Conservation (phyloP, 768 basidiomycete species). For the Hortiboletus flavorubellus region DNA sequence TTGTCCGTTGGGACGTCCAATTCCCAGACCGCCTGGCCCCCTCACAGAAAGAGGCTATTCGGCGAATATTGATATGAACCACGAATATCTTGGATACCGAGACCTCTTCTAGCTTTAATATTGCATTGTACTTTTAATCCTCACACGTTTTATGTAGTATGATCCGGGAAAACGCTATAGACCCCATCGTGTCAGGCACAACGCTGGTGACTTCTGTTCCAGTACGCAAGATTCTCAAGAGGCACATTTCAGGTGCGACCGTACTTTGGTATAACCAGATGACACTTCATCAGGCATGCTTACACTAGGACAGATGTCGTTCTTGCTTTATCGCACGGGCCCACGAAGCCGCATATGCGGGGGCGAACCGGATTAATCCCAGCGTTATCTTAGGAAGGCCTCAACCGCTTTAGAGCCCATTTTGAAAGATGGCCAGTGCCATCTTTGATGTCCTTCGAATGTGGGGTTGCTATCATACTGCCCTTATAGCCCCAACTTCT, state of each 20-base stretch:
- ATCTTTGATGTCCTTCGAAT: background rate
- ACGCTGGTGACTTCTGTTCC: background rate
- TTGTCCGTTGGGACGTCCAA: constrained; percentile 77
- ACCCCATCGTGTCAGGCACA: background rate
- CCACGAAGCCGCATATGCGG: background rate
- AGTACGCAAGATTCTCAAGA: background rate
- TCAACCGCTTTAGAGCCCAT: background rate
- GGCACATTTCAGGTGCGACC: too few relatives aligned
- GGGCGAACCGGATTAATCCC: background rate
- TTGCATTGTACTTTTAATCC: constrained; percentile 10
- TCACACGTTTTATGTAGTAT: constrained; percentile 1
- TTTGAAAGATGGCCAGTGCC: background rate
- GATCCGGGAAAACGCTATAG: background rate
- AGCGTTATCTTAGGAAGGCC: too few relatives aligned
- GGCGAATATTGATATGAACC: constrained; percentile 55
- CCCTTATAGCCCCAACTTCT: background rate
- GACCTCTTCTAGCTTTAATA: constrained; percentile 7
- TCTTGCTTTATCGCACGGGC: background rate
- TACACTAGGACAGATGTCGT: background rate
- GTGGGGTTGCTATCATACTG: background rate
- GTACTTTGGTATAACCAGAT: background rate
- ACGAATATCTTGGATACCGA: constrained; percentile 18
- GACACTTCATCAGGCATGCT: background rate
- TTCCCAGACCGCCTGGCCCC: constrained; percentile 78
- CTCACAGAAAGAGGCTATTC: constrained; percentile 76